Evolutionary conservation across 2,329 filamentous ascomycete genomes (phyloP).

Genomic region (Parastagonospora avenae): DNA sequence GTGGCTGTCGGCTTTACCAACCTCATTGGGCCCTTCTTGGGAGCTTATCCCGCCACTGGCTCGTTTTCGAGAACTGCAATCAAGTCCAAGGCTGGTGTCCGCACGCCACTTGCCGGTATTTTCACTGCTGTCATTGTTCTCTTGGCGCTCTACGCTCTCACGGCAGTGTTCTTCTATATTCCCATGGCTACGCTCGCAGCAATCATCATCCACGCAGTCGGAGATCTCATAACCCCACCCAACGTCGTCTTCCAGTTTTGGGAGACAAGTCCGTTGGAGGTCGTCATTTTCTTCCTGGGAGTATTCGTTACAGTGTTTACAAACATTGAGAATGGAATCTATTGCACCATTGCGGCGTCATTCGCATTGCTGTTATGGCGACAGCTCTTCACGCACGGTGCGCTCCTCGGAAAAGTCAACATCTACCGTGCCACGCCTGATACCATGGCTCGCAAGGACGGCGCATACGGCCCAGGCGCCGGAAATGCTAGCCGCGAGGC

Average conservation of each 20-base stretch:
- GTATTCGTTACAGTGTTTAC: constrained; percentile 89
- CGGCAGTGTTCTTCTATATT: constrained; percentile 92
- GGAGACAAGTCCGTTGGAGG: constrained; percentile 87
- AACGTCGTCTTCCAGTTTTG: constrained; percentile 95
- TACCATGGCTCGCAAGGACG: constrained; percentile 61
- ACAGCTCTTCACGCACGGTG: constrained; percentile 79
- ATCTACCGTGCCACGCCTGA: constrained; percentile 85
- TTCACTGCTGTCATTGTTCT: constrained; percentile 87
- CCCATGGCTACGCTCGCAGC: constrained; percentile 79
- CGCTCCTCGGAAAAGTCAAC: constrained; percentile 76
- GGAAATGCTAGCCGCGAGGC: constrained; percentile 30
- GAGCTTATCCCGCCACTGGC: constrained; percentile 88
- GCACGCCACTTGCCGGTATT: constrained; percentile 86
- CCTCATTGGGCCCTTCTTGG: constrained; percentile 86
- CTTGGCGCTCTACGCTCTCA: constrained; percentile 85
- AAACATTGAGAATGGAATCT: constrained; percentile 90
- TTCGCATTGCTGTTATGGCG: constrained; percentile 81
- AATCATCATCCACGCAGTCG: constrained; percentile 95
- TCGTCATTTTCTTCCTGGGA: constrained; percentile 90
- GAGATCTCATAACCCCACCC: constrained; percentile 87
- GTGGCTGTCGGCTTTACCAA: constrained; percentile 92
- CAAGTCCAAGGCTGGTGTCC: constrained; percentile 94
- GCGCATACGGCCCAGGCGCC: constrained; percentile 12
- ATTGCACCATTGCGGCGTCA: constrained; percentile 80
- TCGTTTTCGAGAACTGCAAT: constrained; percentile 97